Evolutionary conservation across 495 filamentous ascomycete species (phyloP), one percentile per base, ranked within the genome.

Genomic region (Penicillium psychrofluorescens): DNA sequence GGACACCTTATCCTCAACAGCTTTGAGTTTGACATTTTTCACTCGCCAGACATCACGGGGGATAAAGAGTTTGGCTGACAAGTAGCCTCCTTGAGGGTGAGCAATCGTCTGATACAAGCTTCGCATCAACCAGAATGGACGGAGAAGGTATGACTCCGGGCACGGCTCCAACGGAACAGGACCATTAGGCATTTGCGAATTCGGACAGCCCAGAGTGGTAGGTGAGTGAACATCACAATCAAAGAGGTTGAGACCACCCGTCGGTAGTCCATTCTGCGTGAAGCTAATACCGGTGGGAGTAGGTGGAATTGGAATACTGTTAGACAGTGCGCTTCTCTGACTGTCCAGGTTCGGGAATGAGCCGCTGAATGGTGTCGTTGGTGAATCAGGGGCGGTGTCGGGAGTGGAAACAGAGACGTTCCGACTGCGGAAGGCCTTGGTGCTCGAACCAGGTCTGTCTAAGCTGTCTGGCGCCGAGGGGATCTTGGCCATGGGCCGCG

Each of bases 101-200:
- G 84, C 83, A 28, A 97, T 79, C 2, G 90, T 95, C 57, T 97
- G 89, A 60, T 91, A 95, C 14, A 98, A 72, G 41, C 83, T 84
- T 41, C 94, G 77, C 84, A 98, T 91, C 12, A 97, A 77, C 94
- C 94, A 97, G 66, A 95, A 97, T 3, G 92, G 92, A 11, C 92
- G 83, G 1, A 95, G 76, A 37, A 95, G 76, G 43, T 81, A 78
- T 10, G 92, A 89, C 43, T 81, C 84, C 3, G 92, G 94, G 56
- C 92, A 99, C 11, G 92, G 87, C 51, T 99, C 92, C 11, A 99
- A 74, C 1, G 89, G 81, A 6, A 80, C 68, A 14, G 91, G 91
- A 0, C 70, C 66, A 54, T 80, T 76, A 11, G 53, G 45, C n/a
- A 66, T 68, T 31, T 75, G 62, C 7, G 75, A 68, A 50, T 84